Evolutionary conservation across 179 eudicot species (phyloP).

Genomic region (Beta macrorhiza): DNA sequence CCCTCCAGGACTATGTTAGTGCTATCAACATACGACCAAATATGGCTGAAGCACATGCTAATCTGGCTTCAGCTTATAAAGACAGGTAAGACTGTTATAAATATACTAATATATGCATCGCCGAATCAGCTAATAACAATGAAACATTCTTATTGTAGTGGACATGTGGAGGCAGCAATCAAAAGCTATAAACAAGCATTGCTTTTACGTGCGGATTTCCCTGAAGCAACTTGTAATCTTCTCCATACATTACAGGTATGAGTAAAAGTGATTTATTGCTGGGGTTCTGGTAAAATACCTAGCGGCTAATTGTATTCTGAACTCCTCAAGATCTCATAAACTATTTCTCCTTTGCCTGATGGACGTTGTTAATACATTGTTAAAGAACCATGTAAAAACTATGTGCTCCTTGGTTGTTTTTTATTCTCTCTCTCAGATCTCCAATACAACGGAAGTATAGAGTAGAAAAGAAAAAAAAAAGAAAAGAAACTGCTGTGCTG

Average conservation of each 20-base stretch:
- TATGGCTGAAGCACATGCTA: constrained; percentile 99
- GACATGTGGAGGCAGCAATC: constrained; percentile 79
- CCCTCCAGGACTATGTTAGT: constrained; percentile 79
- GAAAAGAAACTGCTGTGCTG: not conserved
- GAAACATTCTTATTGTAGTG: constrained; percentile 43
- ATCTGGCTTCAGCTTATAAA: constrained; percentile 93
- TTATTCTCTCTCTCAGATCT: too few relatives aligned
- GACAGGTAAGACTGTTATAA: constrained; percentile 54
- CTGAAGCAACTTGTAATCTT: constrained; percentile 91
- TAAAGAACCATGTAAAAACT: not conserved
- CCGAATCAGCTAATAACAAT: not conserved
- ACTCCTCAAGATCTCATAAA: too few relatives aligned
- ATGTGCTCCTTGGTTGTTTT: too few relatives aligned
- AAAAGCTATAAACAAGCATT: constrained; percentile 87
- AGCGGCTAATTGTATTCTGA: too few relatives aligned
- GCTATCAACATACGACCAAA: constrained; percentile 78
- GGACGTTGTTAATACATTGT: too few relatives aligned
- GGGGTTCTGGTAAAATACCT: too few relatives aligned
- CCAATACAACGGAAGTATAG: not conserved
- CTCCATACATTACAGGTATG: constrained; percentile 89
- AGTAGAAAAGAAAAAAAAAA: not conserved
- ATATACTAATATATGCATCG: not conserved
- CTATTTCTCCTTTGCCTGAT: too few relatives aligned
- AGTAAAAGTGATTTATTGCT: not conserved
- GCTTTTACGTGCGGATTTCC: constrained; percentile 77